Conservation (phyloP, 202 grass and related monocot genomes). For the Setaria viridis region DNA sequence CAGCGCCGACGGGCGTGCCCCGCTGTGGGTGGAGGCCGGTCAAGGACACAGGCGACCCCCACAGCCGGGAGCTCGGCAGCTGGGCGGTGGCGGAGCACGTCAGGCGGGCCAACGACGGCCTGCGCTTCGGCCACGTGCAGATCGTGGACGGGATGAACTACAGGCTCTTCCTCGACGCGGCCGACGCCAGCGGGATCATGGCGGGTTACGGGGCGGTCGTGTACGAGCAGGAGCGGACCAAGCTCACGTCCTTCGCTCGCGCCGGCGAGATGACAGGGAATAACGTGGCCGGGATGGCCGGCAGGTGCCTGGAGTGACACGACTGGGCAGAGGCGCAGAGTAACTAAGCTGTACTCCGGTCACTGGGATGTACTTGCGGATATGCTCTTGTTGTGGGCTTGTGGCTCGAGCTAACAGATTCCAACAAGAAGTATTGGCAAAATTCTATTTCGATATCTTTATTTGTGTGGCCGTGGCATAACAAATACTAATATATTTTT, state of each 20-base stretch:
- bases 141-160: slow-evolving; percentile 58
- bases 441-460: no score
- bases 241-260: not conserved
- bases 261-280: no score
- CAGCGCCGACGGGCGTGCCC: no score
- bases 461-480: no score
- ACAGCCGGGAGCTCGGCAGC: slow-evolving; percentile 58
- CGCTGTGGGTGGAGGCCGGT: slow-evolving; percentile 40
- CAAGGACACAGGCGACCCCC: slow-evolving; percentile 31
- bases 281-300: not conserved
- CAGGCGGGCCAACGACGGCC: slow-evolving; percentile 12
- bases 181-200: not conserved
- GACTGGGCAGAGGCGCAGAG: not conserved
- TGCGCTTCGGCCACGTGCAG: slow-evolving; percentile 47
- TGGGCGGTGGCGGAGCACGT: slow-evolving; percentile 60
- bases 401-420: no score
- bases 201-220: slow-evolving; percentile 46
- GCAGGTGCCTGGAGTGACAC: not conserved
- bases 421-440: no score
- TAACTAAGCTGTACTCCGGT: no score
- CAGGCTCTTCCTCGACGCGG: slow-evolving; percentile 35
- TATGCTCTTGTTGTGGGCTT: no score
- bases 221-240: slow-evolving; percentile 39
- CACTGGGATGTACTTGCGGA: no score
- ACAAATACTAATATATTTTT: no score